These are phyloP conservation scores for Cladophialophora immunda DNA, from an alignment of 2,329 filamentous ascomycete genomes.

Conservation along the genomic window DNA sequence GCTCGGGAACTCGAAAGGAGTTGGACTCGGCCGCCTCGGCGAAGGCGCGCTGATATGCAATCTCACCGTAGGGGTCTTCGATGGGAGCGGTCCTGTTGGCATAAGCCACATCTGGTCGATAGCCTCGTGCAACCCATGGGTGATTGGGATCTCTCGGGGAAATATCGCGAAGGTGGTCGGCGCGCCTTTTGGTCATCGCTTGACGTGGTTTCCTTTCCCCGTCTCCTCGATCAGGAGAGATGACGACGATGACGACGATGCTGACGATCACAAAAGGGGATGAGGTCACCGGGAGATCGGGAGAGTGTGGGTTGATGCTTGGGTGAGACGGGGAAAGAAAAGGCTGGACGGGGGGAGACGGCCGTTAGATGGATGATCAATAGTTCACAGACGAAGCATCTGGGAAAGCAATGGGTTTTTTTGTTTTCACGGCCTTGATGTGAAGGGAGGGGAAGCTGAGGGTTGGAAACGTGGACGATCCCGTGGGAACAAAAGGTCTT, in stretches of 20 bases:
- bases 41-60: conserved; percentile 39
- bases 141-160: conserved; percentile 21
- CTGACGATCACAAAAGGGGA: neutral
- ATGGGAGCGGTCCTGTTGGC: conserved; percentile 14
- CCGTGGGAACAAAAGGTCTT: conserved; percentile 10
- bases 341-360: neutral
- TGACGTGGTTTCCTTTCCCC: conserved; percentile 5
- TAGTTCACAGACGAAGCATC: conserved; percentile 6
- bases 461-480: conserved; percentile 23
- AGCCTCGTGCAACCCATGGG: conserved; percentile 34
- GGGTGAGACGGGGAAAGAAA: conserved; percentile 4
- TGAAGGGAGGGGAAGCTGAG: conserved; percentile 11
- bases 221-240: conserved; percentile 1
- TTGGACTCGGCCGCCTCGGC: conserved; percentile 18
- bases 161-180: conserved; percentile 11
- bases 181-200: conserved; percentile 24
- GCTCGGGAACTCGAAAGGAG: conserved; percentile 33
- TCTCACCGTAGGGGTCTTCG: conserved; percentile 38
- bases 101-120: conserved; percentile 32
- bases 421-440: neutral
- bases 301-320: neutral
- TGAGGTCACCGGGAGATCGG: neutral
- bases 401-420: neutral
- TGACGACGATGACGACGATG: neutral
- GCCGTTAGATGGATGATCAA: neutral